These are phyloP conservation scores for Aotearoamyces nothofagi DNA, from an alignment of 2,329 filamentous ascomycete genomes.

Conservation along the genomic window DNA sequence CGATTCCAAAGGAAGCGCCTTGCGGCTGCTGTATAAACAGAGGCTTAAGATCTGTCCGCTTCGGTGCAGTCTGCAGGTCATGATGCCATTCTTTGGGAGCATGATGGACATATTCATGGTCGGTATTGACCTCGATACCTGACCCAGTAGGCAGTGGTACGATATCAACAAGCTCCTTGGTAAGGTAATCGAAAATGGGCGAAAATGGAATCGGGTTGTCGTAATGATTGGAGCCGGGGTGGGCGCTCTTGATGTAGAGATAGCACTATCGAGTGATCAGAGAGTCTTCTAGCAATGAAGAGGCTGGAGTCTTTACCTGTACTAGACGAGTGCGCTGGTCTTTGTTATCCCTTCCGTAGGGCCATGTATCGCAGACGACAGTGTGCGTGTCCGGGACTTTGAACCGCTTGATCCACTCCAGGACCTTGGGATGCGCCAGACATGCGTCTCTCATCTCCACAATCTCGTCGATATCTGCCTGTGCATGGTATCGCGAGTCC, in stretches of 20 bases:
- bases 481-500: slow-evolving; percentile 9
- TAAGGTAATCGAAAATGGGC: too few species aligned
- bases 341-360: slow-evolving; percentile 13
- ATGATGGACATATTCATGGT: too few species aligned
- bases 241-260: too few species aligned
- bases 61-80: slow-evolving; percentile 23
- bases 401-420: slow-evolving; percentile 8
- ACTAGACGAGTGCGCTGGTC: slow-evolving; percentile 10
- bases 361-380: slow-evolving; percentile 14
- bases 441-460: slow-evolving; percentile 11
- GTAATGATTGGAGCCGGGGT: too few species aligned
- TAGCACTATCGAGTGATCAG: too few species aligned
- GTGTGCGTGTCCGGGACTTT: slow-evolving; percentile 9
- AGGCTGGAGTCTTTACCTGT: too few species aligned
- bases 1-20: slow-evolving; percentile 41
- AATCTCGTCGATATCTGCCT: slow-evolving; percentile 12
- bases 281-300: too few species aligned
- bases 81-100: too few species aligned
- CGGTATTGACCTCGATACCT: too few species aligned
- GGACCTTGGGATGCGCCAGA: slow-evolving; percentile 9
- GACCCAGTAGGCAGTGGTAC: too few species aligned
- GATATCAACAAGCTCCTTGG: too few species aligned
- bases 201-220: too few species aligned
- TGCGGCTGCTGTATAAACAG: slow-evolving; percentile 47
- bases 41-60: slow-evolving; percentile 35